phyloP scores from a whole-genome alignment of 129 eudicot species.

The Smallanthus sonchifolius region DNA sequence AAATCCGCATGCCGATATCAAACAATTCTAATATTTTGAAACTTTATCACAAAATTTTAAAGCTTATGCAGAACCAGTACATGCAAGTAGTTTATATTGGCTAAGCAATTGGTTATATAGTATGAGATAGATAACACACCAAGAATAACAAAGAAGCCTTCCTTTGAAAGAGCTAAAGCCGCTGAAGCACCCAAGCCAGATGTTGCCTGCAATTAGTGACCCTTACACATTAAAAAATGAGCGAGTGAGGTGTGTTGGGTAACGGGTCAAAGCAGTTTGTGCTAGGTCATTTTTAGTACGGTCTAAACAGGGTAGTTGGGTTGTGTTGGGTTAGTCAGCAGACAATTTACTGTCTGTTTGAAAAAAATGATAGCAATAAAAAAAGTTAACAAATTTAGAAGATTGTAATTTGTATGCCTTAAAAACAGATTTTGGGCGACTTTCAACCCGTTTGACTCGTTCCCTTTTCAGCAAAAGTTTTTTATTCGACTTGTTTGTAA shows the following conservation, averaged over 20 bases:
- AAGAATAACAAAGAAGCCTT: conserved; percentile 78
- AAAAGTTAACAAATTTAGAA: neutral
- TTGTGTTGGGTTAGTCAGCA: neutral
- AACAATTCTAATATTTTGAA: neutral
- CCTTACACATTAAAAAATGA: neutral
- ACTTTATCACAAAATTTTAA: neutral
- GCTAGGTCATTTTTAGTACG: neutral
- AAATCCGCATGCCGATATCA: neutral
- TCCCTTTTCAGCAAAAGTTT: neutral
- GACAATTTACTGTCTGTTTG: neutral
- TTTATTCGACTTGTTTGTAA: neutral
- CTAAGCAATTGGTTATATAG: neutral
- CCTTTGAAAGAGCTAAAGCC: conserved; percentile 60
- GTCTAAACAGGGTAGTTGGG: neutral
- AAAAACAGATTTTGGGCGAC: neutral
- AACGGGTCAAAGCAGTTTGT: neutral
- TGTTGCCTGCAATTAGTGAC: conserved; percentile 54
- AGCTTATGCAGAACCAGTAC: neutral
- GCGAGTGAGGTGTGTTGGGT: neutral
- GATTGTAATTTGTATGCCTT: neutral
- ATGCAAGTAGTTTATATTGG: neutral
- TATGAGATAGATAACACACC: conserved; percentile 39
- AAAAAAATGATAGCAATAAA: neutral
- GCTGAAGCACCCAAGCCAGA: conserved; percentile 97
- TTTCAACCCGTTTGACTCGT: neutral